A percentile compares a stretch with the other conserved stretches of the same genome.
phyloP scores from a whole-genome alignment of 208 protist genomes.

The Acanthamoeba divionensis region DNA sequence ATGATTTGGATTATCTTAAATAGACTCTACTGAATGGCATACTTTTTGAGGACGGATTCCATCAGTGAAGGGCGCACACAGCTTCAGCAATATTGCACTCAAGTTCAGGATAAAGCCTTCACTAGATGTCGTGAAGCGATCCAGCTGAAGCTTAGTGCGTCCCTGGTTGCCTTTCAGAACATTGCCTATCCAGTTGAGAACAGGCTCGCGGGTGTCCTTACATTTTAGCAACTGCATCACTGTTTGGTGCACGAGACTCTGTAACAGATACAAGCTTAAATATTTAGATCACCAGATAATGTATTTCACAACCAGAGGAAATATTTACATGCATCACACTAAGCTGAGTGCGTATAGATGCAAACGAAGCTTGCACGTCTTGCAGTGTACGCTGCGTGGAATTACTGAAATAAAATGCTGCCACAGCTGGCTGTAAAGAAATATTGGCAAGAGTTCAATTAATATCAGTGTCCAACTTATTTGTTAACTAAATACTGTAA shows the following conservation, averaged over 20 bases:
- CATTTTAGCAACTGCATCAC: constrained; percentile 8
- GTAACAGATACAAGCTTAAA: background rate
- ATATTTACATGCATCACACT: background rate
- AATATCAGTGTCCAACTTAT: background rate
- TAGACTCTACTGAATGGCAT: background rate
- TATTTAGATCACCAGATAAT: background rate
- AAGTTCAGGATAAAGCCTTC: constrained; percentile 32
- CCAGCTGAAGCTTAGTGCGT: constrained; percentile 11
- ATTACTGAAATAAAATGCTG: background rate
- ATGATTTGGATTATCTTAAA: background rate
- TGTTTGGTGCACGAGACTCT: background rate
- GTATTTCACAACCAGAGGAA: background rate
- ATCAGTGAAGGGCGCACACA: constrained; percentile 30
- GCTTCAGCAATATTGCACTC: background rate
- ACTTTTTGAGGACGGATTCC: constrained; percentile 19
- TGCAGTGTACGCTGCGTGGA: background rate
- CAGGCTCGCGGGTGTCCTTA: background rate
- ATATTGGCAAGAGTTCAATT: background rate
- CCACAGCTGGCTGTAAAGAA: background rate
- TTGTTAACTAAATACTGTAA: background rate
- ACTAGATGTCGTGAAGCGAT: background rate
- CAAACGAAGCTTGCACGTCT: background rate
- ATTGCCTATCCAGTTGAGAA: background rate
- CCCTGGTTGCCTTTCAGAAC: background rate
- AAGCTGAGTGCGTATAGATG: background rate